phyloP scores from a whole-genome alignment of 495 filamentous ascomycete genomes.

The Aspergillus homomorphus region DNA sequence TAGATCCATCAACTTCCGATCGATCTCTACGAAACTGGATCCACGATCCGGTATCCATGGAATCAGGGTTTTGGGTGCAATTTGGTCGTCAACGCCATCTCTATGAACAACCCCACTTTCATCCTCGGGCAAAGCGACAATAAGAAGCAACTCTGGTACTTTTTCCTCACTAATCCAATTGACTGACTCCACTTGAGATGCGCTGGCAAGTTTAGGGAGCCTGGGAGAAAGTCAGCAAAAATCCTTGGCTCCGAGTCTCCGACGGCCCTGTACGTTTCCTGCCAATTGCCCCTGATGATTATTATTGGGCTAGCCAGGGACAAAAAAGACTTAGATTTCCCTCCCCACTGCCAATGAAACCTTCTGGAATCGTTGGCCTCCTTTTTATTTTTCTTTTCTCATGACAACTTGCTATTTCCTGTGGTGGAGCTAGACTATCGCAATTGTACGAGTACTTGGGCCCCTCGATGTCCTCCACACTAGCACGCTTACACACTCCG shows the following conservation, averaged over 20 bases:
- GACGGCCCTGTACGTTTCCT: not conserved
- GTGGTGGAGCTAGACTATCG: not conserved
- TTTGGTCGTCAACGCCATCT: not conserved
- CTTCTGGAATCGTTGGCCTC: constrained; percentile 13
- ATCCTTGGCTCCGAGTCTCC: constrained; percentile 6
- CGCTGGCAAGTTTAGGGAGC: constrained; percentile 18
- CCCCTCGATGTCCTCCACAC: not conserved
- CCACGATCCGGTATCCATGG: not conserved
- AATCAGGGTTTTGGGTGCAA: not conserved
- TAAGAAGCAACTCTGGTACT: constrained; percentile 11
- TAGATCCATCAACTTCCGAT: not conserved
- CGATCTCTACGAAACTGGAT: not conserved
- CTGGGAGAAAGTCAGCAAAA: not conserved
- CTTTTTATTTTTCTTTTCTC: constrained; percentile 11
- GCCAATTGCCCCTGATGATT: constrained; percentile 11
- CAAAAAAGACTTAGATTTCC: constrained; percentile 9
- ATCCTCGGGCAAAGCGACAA: constrained; percentile 6
- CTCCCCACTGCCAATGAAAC: constrained; percentile 16
- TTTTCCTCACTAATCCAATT: constrained; percentile 4
- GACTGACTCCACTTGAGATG: constrained; percentile 18
- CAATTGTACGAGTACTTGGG: not conserved
- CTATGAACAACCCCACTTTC: not conserved
- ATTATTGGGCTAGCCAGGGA: constrained; percentile 15
- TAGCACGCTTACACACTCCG: constrained; percentile 9
- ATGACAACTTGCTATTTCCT: constrained; percentile 1